A percentile compares a stretch with the other conserved stretches of the same genome.
These are phyloP conservation scores for Beauveria scarabaeidicola DNA, from an alignment of 2,329 filamentous ascomycete genomes.

Conservation along the genomic window DNA sequence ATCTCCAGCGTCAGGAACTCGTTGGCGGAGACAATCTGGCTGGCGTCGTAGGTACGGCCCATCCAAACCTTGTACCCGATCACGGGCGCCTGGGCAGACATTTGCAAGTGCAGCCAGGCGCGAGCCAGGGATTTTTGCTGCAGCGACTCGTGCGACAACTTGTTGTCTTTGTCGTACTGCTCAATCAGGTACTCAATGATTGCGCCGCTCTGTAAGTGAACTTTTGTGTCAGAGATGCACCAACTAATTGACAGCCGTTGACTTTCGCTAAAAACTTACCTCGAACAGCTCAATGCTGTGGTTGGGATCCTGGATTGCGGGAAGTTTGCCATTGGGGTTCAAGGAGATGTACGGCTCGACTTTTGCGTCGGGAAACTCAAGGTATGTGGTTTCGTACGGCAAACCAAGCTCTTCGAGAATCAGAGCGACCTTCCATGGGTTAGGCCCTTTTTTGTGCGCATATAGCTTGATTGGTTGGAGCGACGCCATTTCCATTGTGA, in stretches of 20 bases:
- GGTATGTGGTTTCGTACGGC: slow-evolving; percentile 13
- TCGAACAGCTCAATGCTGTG: slow-evolving; percentile 10
- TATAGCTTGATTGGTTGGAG: neutral
- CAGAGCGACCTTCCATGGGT: slow-evolving; percentile 17
- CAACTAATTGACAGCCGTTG: neutral
- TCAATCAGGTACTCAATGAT: slow-evolving; percentile 20
- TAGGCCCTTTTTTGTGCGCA: slow-evolving; percentile 9
- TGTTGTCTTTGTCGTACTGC: slow-evolving; percentile 16
- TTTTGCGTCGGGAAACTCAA: slow-evolving; percentile 18
- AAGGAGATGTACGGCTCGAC: slow-evolving; percentile 17
- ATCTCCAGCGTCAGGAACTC: slow-evolving; percentile 23
- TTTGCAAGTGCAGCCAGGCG: slow-evolving; percentile 16
- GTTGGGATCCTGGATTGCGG: slow-evolving; percentile 17
- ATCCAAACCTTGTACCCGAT: slow-evolving; percentile 21
- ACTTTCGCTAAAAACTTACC: neutral
- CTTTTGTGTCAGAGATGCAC: neutral
- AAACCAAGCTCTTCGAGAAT: slow-evolving; percentile 19
- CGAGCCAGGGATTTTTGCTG: slow-evolving; percentile 2
- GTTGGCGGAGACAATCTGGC: slow-evolving; percentile 19
- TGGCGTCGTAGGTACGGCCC: slow-evolving; percentile 16
- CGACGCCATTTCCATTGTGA: neutral
- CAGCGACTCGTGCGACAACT: slow-evolving; percentile 13
- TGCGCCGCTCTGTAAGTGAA: slow-evolving; percentile 18
- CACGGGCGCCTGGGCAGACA: slow-evolving; percentile 23
- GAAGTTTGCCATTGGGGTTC: slow-evolving; percentile 18